Percentiles rank a stretch among this genome's conserved stretches.
These are phyloP conservation scores for Saksenaea vasiformis DNA, from an alignment of 371 early-diverging fungal genomes.

Conservation along the genomic window DNA sequence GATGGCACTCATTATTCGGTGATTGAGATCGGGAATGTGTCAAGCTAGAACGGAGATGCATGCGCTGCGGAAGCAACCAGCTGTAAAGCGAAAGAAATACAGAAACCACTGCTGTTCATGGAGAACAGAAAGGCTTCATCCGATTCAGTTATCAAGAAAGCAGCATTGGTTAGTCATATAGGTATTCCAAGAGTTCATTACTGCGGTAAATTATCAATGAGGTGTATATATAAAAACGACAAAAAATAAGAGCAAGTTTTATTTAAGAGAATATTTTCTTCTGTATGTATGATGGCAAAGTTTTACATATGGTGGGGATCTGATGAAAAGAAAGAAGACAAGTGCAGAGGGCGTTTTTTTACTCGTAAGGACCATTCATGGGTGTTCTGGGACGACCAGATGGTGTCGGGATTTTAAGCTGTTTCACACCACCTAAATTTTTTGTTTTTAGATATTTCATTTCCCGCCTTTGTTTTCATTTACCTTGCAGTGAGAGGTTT, in stretches of 20 bases:
- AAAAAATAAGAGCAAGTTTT: not conserved
- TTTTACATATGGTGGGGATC: not conserved
- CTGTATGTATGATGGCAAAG: not conserved
- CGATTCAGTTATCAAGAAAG: too few species aligned
- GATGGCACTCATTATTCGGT: too few species aligned
- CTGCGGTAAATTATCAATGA: too few species aligned
- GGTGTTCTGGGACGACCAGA: conserved; percentile 15
- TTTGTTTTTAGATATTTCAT: not conserved
- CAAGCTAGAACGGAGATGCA: too few species aligned
- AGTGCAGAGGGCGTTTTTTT: not conserved
- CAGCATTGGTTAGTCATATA: too few species aligned
- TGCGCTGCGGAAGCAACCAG: too few species aligned
- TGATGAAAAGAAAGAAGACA: not conserved
- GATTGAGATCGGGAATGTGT: too few species aligned
- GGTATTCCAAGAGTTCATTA: too few species aligned
- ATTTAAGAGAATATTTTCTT: not conserved
- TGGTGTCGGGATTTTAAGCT: conserved; percentile 10
- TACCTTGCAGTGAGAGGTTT: conserved; percentile 78
- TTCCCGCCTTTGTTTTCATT: not conserved
- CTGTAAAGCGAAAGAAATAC: too few species aligned
- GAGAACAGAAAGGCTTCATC: too few species aligned
- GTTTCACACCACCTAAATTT: conserved; percentile 20
- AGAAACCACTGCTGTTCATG: too few species aligned
- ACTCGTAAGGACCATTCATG: conserved; percentile 25
- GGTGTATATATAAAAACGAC: not conserved